Conservation (phyloP, 148 eudicot species). For the Fagopyrum esculentum region DNA sequence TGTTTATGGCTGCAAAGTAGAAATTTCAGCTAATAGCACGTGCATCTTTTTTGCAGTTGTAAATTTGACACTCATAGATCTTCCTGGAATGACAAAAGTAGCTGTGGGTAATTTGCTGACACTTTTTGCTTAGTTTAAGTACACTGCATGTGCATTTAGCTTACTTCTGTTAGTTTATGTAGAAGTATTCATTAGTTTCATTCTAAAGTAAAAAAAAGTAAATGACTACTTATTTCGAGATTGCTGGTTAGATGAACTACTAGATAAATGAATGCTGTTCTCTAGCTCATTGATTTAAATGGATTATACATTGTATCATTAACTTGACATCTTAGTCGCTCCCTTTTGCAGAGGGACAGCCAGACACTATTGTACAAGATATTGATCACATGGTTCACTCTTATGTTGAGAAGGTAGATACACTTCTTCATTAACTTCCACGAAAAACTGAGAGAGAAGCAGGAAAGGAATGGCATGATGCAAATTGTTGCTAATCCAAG, state of each 20-base stretch:
- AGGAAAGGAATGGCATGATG: neutral
- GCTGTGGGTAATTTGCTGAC: conserved; percentile 2
- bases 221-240: no score
- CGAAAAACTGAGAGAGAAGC: neutral
- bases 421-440: neutral
- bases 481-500: neutral
- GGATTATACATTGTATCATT: neutral
- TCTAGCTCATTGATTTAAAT: no score
- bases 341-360: conserved; percentile 36
- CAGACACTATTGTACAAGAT: conserved; percentile 55
- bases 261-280: no score
- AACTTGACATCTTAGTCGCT: neutral
- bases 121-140: neutral
- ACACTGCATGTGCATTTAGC: neutral
- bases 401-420: conserved; percentile 43
- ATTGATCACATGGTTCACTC: conserved; percentile 70
- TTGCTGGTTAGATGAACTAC: no score
- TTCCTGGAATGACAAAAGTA: conserved; percentile 8
- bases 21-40: neutral
- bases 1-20: neutral
- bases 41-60: neutral
- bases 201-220: neutral
- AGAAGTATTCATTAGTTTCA: no score
- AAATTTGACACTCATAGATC: conserved; percentile 7
- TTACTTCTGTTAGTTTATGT: neutral